These are phyloP conservation scores for Podila epicladia DNA, from an alignment of 192 early-diverging fungal genomes.

Conservation along the genomic window DNA sequence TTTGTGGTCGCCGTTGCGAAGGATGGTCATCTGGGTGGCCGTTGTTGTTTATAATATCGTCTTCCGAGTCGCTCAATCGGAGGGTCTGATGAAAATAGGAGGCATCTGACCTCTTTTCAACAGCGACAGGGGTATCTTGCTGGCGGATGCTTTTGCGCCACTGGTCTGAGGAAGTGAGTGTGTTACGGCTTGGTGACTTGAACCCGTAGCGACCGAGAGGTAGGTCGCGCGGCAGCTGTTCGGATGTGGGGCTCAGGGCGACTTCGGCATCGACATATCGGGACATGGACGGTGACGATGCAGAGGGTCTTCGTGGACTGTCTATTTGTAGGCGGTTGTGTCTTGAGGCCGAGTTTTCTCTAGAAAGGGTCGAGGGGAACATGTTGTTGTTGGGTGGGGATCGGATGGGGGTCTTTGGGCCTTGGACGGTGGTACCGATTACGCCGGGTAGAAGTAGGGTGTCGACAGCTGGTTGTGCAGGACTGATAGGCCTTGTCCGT, in stretches of 20 bases:
- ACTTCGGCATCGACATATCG: conserved; percentile 24
- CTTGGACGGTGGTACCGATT: conserved; percentile 38
- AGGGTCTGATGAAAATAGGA: neutral
- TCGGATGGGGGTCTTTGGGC: conserved; percentile 33
- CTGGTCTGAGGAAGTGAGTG: neutral
- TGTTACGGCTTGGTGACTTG: neutral
- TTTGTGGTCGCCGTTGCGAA: neutral
- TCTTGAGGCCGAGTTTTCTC: neutral
- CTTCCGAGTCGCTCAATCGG: neutral
- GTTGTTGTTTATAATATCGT: neutral
- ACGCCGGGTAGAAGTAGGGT: conserved; percentile 34
- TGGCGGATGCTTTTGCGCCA: conserved; percentile 2
- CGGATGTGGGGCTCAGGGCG: neutral
- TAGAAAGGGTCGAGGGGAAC: neutral
- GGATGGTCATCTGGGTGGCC: neutral
- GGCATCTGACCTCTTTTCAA: neutral
- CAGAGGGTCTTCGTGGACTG: conserved; percentile 5
- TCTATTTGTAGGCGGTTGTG: neutral
- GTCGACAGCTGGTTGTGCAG: conserved; percentile 11
- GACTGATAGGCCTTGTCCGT: no score
- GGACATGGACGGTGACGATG: neutral
- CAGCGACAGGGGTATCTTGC: conserved; percentile 1
- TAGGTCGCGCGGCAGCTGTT: neutral
- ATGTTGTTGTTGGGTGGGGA: conserved; percentile 6
- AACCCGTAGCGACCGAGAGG: neutral